These are phyloP conservation scores for Aspergillus wentii DNA, from an alignment of 495 filamentous ascomycete genomes.

Conservation along the genomic window DNA sequence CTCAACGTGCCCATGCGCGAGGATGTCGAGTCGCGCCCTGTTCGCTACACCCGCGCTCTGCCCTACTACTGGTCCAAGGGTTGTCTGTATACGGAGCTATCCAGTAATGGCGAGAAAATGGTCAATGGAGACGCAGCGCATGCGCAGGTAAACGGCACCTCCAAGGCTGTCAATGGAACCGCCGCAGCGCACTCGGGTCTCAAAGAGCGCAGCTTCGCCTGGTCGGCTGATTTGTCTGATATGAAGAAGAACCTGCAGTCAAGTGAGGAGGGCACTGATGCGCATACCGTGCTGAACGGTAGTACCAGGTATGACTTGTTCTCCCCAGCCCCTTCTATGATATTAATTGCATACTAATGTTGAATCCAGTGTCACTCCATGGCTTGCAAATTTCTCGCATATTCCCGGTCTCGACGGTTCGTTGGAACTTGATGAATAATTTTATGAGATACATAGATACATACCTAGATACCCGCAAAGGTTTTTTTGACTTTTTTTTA, in stretches of 20 bases:
- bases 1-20: conserved; percentile 75
- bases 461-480: conserved; percentile 23
- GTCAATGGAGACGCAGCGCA: conserved; percentile 16
- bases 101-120: conserved; percentile 10
- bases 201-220: conserved; percentile 34
- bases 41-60: conserved; percentile 72
- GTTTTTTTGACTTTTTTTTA: conserved; percentile 7
- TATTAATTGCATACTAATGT: not conserved
- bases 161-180: conserved; percentile 2
- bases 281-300: conserved; percentile 84
- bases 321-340: not conserved
- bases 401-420: conserved; percentile 61
- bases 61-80: conserved; percentile 84
- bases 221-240: conserved; percentile 39
- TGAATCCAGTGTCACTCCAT: conserved; percentile 71
- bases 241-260: conserved; percentile 42
- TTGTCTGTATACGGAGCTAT: conserved; percentile 69
- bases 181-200: conserved; percentile 1
- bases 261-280: conserved; percentile 77
- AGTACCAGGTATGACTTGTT: conserved; percentile 32
- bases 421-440: conserved; percentile 51
- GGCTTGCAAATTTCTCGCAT: conserved; percentile 91
- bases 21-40: conserved; percentile 56
- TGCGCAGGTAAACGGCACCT: conserved; percentile 1
- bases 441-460: not conserved